Percentiles rank a stretch among this genome's conserved stretches.
Evolutionary conservation across 2,329 filamentous ascomycete species (phyloP).

Genomic region (Cladosporium cucumerinum): DNA sequence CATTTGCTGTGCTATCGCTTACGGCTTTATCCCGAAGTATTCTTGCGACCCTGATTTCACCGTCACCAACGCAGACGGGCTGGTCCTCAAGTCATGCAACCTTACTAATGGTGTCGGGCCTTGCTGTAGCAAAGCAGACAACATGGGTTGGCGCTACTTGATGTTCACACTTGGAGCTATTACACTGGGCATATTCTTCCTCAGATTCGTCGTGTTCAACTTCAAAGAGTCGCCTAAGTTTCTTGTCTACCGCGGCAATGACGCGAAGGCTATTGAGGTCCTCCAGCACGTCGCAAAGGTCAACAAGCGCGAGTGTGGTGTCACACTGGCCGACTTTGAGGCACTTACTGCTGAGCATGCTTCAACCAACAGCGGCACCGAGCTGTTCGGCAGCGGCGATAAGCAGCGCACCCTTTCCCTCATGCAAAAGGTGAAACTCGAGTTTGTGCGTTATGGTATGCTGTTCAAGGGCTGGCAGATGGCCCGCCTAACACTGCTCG

Average conservation of each 20-base stretch:
- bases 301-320: conserved; percentile 37
- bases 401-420: conserved; percentile 30
- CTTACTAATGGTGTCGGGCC: conserved; percentile 27
- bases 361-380: conserved; percentile 24
- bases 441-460: conserved; percentile 44
- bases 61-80: conserved; percentile 20
- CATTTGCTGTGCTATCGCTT: conserved; percentile 50
- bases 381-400: conserved; percentile 34
- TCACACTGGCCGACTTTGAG: conserved; percentile 38
- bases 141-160: conserved; percentile 47
- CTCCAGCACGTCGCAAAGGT: conserved; percentile 43
- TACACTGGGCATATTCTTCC: conserved; percentile 46
- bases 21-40: conserved; percentile 52
- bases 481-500: conserved; percentile 45
- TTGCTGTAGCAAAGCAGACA: conserved; percentile 39
- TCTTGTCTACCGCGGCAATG: conserved; percentile 51
- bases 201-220: conserved; percentile 53
- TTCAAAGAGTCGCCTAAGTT: conserved; percentile 61
- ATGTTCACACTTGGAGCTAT: conserved; percentile 41
- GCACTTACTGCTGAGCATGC: conserved; percentile 34
- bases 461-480: conserved; percentile 45
- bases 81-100: conserved; percentile 46
- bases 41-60: conserved; percentile 52
- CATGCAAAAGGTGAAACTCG: conserved; percentile 37
- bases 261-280: conserved; percentile 50